Percentiles rank a stretch among this genome's conserved stretches.
These are phyloP conservation scores for Stagonosporopsis tanaceti DNA, from an alignment of 2,329 filamentous ascomycete genomes.

Conservation along the genomic window DNA sequence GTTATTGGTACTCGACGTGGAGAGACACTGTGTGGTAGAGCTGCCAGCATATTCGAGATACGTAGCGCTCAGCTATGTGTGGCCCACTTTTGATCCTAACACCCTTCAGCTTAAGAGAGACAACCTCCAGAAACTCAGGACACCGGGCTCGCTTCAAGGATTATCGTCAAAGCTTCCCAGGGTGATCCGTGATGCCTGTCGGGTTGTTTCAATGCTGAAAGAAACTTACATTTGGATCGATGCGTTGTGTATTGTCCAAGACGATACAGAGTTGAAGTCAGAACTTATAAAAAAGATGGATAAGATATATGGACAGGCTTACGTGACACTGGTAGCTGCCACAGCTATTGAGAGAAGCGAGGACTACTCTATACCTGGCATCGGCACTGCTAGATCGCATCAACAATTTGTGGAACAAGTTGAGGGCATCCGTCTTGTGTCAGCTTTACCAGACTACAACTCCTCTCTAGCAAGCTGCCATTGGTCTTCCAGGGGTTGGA, in stretches of 20 bases:
- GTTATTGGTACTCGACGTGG: not conserved
- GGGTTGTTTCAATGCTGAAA: not conserved
- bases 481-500: conserved; percentile 1
- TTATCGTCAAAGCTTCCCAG: not conserved
- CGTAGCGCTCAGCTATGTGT: conserved; percentile 1
- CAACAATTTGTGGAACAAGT: not conserved
- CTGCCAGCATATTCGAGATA: not conserved
- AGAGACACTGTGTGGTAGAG: not conserved
- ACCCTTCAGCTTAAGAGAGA: not conserved
- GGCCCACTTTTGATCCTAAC: not conserved
- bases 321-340: not conserved
- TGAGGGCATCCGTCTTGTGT: not conserved
- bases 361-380: conserved; percentile 1
- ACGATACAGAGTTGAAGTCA: not conserved
- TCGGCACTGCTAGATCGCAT: not conserved
- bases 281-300: not conserved
- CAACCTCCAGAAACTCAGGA: not conserved
- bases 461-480: not conserved
- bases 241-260: conserved; percentile 9
- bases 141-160: not conserved
- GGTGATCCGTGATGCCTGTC: not conserved
- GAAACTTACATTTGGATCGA: conserved; percentile 8
- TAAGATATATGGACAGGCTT: conserved; percentile 2
- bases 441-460: conserved; percentile 3
- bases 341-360: not conserved